These are phyloP conservation scores for Taphrina wiesneri DNA, from an alignment of 1,139 yeast species.

Conservation along the genomic window DNA sequence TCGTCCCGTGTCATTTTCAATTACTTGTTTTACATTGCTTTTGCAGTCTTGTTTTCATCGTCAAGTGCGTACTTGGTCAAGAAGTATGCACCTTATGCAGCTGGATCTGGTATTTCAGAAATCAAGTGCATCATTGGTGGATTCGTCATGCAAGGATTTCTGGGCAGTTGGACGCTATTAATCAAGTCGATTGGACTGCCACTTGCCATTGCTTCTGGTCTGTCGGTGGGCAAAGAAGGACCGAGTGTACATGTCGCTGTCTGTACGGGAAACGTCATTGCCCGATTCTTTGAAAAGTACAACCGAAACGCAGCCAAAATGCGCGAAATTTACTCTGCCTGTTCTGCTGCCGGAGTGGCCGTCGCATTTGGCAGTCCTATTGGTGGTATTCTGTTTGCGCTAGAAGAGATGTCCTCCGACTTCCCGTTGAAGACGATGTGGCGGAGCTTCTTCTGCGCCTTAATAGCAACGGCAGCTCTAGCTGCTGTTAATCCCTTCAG, in stretches of 20 bases:
- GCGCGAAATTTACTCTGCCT: conserved; percentile 73
- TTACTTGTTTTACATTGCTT: conserved; percentile 59
- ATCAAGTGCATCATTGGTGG: conserved; percentile 95
- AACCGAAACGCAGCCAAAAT: conserved; percentile 47
- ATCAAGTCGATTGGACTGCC: conserved; percentile 83
- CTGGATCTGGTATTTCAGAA: conserved; percentile 96
- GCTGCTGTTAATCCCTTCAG: conserved; percentile 74
- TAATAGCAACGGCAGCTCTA: conserved; percentile 80
- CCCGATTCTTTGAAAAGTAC: conserved; percentile 56
- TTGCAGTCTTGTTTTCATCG: conserved; percentile 64
- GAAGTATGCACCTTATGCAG: conserved; percentile 80
- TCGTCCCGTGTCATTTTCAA: conserved; percentile 36
- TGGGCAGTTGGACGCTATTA: conserved; percentile 69
- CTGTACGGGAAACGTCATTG: conserved; percentile 70
- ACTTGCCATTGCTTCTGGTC: conserved; percentile 77
- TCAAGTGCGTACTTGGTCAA: conserved; percentile 69
- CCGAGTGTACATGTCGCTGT: conserved; percentile 86
- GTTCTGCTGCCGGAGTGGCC: conserved; percentile 74
- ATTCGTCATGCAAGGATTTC: conserved; percentile 73
- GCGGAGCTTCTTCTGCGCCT: conserved; percentile 88
- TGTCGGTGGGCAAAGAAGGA: conserved; percentile 81
- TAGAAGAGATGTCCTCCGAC: conserved; percentile 72
- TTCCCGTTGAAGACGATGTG: conserved; percentile 80
- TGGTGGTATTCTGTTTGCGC: conserved; percentile 68
- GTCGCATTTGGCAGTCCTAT: conserved; percentile 74